Conservation (phyloP, 257 asterid genomes). For the Capsicum rhomboideum region DNA sequence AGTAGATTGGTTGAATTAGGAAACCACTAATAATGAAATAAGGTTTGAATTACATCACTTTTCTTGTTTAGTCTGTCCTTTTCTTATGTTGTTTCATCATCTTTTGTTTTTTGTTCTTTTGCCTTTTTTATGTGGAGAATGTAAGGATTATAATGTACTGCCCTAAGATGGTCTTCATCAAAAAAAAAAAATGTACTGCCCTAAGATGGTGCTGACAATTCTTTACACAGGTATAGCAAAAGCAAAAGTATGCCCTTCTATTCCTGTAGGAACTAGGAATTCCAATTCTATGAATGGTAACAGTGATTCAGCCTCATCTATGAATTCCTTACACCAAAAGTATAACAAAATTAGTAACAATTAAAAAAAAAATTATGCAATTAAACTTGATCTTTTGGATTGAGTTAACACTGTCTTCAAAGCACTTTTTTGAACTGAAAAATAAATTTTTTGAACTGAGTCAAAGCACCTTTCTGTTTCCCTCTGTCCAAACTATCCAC, state of each 20-base stretch:
- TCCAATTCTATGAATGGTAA: neutral
- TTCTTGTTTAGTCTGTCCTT: neutral
- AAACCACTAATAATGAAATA: neutral
- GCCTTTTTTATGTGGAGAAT: neutral
- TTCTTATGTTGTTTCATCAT: neutral
- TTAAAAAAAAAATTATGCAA: neutral
- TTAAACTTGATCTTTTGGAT: neutral
- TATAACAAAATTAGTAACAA: neutral
- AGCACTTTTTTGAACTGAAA: neutral
- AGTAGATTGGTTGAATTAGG: neutral
- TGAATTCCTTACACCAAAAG: neutral
- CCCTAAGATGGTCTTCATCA: neutral
- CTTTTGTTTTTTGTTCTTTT: neutral
- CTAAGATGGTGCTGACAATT: neutral
- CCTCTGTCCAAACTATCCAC: neutral
- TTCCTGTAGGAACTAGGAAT: neutral
- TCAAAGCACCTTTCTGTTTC: neutral
- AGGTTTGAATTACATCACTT: neutral
- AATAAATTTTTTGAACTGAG: neutral
- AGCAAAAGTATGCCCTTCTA: neutral
- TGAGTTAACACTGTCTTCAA: neutral
- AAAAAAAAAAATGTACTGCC: neutral
- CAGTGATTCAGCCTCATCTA: neutral
- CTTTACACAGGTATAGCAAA: neutral
- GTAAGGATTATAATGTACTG: neutral